A percentile compares a stretch with the other conserved stretches of the same genome.
phyloP scores from a whole-genome alignment of 805 yeast species.

The Spathaspora boniae region DNA sequence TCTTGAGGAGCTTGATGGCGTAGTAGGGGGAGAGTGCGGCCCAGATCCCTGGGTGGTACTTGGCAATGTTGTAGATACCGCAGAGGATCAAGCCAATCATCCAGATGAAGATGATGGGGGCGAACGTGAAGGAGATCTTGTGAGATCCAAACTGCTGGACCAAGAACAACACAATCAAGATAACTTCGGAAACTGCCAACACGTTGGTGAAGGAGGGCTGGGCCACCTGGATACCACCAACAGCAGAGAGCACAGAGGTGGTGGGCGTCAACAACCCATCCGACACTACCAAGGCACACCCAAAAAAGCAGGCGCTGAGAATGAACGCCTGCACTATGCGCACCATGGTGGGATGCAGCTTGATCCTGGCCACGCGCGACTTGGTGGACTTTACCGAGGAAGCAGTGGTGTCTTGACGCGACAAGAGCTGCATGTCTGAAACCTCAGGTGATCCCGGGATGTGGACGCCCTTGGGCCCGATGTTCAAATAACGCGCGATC shows the following conservation, averaged over 20 bases:
- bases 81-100: constrained; percentile 39
- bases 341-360: constrained; percentile 22
- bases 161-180: constrained; percentile 43
- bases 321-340: constrained; percentile 29
- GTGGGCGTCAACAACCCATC: constrained; percentile 65
- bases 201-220: constrained; percentile 42
- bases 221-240: constrained; percentile 54
- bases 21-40: constrained; percentile 49
- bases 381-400: constrained; percentile 16
- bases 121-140: constrained; percentile 45
- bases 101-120: constrained; percentile 57
- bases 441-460: constrained; percentile 38
- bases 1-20: constrained; percentile 44
- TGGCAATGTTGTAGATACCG: constrained; percentile 45
- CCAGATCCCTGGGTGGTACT: constrained; percentile 42
- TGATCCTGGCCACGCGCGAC: constrained; percentile 14
- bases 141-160: constrained; percentile 51
- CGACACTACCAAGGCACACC: constrained; percentile 54
- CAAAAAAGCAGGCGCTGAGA: constrained; percentile 41
- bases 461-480: constrained; percentile 44
- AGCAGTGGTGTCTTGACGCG: constrained; percentile 37
- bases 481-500: constrained; percentile 45
- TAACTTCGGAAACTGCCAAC: constrained; percentile 48
- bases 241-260: constrained; percentile 56
- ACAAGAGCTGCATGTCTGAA: constrained; percentile 24